Evolutionary conservation across 164 flowering plant species (phyloP).

Genomic region (Litsea cubeba): DNA sequence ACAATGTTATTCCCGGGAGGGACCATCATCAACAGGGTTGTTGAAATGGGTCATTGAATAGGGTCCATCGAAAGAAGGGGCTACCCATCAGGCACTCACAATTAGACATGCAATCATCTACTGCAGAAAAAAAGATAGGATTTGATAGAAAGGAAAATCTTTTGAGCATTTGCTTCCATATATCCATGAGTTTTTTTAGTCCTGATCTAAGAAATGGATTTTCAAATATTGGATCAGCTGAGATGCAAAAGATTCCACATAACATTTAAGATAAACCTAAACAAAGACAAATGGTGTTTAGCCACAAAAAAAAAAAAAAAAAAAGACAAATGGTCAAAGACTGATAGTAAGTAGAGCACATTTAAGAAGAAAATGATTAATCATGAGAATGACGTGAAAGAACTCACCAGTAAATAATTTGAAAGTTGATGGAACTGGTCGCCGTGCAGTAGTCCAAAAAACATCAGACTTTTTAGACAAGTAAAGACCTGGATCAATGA

Average conservation of each 20-base stretch:
- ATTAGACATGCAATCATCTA: background rate
- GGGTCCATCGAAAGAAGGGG: no score
- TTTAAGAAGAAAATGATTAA: background rate
- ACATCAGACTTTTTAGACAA: conserved; percentile 77
- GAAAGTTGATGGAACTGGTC: conserved; percentile 81
- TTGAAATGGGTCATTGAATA: no score
- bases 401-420: conserved; percentile 79
- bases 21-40: no score
- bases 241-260: background rate
- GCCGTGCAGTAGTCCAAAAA: conserved; percentile 57
- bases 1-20: no score
- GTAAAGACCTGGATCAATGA: conserved; percentile 92
- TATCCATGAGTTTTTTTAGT: background rate
- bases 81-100: background rate
- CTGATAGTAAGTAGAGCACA: background rate
- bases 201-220: background rate
- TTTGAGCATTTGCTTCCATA: background rate
- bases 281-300: background rate
- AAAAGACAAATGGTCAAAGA: background rate
- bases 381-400: background rate
- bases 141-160: background rate
- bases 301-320: background rate
- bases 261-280: conserved; percentile 1
- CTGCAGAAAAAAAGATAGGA: background rate
- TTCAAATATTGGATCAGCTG: conserved; percentile 1